Evolutionary conservation across 495 filamentous ascomycete species (phyloP).

Genomic region (Tuber melanosporum): DNA sequence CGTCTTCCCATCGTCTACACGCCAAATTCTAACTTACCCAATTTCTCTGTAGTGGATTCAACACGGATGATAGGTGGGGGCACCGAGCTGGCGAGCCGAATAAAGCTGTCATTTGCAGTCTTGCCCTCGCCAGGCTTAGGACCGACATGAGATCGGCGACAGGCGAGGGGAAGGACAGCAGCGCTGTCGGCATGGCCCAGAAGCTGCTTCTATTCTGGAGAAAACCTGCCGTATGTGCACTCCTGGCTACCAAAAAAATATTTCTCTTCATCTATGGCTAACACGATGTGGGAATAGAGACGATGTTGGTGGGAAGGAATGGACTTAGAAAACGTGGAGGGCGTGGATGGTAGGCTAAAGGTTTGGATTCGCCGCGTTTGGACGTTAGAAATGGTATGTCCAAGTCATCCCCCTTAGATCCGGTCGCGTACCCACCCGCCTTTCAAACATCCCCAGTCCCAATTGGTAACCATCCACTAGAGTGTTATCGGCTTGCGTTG

Average conservation of each 20-base stretch:
- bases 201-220: conserved; percentile 98
- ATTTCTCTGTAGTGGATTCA: conserved; percentile 66
- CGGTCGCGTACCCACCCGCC: neutral
- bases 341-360: conserved; percentile 84
- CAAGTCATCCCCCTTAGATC: conserved; percentile 2
- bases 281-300: conserved; percentile 43
- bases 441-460: conserved; percentile 16
- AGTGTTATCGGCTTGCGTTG: conserved; percentile 85
- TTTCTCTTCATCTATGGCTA: neutral
- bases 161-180: conserved; percentile 60
- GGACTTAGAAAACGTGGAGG: conserved; percentile 83
- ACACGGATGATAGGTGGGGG: conserved; percentile 90
- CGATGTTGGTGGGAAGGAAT: conserved; percentile 99
- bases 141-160: conserved; percentile 78
- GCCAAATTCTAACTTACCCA: neutral
- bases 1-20: neutral
- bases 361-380: conserved; percentile 97
- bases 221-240: conserved; percentile 62
- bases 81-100: conserved; percentile 93
- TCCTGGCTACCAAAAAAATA: neutral
- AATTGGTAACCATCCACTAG: conserved; percentile 43
- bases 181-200: conserved; percentile 94
- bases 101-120: conserved; percentile 95
- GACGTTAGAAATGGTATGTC: conserved; percentile 91
- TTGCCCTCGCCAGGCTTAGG: conserved; percentile 84